phyloP scores from a whole-genome alignment of 1,139 yeast species.

The Pichia sp. region DNA sequence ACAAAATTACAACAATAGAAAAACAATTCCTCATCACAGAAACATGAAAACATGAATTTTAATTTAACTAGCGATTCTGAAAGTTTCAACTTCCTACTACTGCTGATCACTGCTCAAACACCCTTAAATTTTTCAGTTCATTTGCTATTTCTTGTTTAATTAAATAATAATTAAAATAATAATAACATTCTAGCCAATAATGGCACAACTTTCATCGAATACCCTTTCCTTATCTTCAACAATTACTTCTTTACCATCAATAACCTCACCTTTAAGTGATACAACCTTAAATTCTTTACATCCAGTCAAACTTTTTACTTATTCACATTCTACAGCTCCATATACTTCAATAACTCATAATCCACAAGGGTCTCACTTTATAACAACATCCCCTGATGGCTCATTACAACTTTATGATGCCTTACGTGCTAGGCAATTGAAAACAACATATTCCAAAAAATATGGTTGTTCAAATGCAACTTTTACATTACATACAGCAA shows the following conservation, averaged over 20 bases:
- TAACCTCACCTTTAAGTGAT: conserved; percentile 5
- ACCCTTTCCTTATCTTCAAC: not conserved
- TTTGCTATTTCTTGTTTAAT: too few species aligned
- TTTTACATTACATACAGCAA: conserved; percentile 64
- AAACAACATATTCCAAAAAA: conserved; percentile 74
- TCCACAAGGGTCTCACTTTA: conserved; percentile 71
- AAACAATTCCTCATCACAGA: too few species aligned
- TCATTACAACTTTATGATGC: conserved; percentile 80
- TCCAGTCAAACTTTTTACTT: conserved; percentile 54
- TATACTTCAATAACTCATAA: conserved; percentile 83
- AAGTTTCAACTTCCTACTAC: too few species aligned
- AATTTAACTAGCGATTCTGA: too few species aligned
- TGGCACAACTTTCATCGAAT: too few species aligned
- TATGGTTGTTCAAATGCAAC: conserved; percentile 88
- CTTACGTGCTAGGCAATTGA: conserved; percentile 57
- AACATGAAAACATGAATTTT: too few species aligned
- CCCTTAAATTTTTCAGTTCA: too few species aligned
- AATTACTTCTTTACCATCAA: conserved; percentile 5
- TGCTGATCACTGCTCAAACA: too few species aligned
- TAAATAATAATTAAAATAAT: too few species aligned
- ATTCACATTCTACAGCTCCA: conserved; percentile 44
- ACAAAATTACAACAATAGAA: too few species aligned
- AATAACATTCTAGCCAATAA: too few species aligned
- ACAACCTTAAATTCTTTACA: conserved; percentile 17
- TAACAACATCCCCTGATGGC: conserved; percentile 79